Evolutionary conservation across 371 early-diverging fungal genomes (phyloP).

Genomic region (Chytridium lagenaria): DNA sequence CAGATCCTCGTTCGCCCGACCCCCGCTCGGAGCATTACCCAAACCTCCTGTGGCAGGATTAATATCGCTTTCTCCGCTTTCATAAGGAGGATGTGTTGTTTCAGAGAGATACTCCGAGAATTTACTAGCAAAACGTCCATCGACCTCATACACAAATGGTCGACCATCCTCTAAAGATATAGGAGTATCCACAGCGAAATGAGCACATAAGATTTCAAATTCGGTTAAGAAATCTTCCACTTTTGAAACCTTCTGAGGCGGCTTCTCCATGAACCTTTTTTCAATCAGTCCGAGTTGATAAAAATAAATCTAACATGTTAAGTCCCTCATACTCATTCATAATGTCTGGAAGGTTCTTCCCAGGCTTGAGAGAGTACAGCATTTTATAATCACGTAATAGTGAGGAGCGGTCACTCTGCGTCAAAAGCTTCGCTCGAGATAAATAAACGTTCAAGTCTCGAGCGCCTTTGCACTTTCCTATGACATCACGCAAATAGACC

Average conservation of each 20-base stretch:
- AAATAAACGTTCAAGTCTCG: slow-evolving; percentile 45
- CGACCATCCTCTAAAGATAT: slow-evolving; percentile 60
- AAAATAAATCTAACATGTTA: slow-evolving; percentile 39
- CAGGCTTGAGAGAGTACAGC: slow-evolving; percentile 43
- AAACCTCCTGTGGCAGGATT: slow-evolving; percentile 7
- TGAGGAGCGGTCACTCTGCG: slow-evolving; percentile 44
- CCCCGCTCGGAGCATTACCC: slow-evolving; percentile 27
- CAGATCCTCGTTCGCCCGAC: not conserved
- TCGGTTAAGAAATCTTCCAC: slow-evolving; percentile 59
- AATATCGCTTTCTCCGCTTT: slow-evolving; percentile 21
- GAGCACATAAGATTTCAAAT: slow-evolving; percentile 52
- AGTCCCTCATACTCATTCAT: slow-evolving; percentile 45
- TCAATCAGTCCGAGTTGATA: not conserved
- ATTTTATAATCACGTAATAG: slow-evolving; percentile 51
- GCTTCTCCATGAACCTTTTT: slow-evolving; percentile 42
- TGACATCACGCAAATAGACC: slow-evolving; percentile 46
- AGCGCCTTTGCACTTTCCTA: slow-evolving; percentile 23
- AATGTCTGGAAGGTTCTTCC: slow-evolving; percentile 35
- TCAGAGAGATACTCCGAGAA: slow-evolving; percentile 46
- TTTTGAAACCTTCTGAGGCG: slow-evolving; percentile 47
- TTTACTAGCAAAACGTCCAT: slow-evolving; percentile 40
- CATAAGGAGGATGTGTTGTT: slow-evolving; percentile 47
- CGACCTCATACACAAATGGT: slow-evolving; percentile 59
- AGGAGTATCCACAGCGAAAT: slow-evolving; percentile 49
- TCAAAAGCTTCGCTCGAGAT: slow-evolving; percentile 42